Evolutionary conservation across 2,329 filamentous ascomycete genomes (phyloP).

Genomic region (Dactylellina cionopaga): DNA sequence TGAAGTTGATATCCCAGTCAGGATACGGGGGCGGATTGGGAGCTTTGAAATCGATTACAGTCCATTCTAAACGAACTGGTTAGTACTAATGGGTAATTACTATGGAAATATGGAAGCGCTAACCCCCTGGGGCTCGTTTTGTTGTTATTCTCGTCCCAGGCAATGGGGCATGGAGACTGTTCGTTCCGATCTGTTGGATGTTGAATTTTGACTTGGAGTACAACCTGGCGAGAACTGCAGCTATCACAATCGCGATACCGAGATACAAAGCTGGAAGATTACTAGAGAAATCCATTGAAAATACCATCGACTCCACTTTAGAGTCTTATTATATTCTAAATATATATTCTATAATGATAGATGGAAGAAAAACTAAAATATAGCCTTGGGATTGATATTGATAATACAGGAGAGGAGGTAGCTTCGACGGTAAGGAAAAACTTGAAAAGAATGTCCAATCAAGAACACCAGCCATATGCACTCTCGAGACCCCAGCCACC

Average conservation of each 20-base stretch:
- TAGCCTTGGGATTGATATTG: slow-evolving; percentile 7
- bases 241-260: background rate
- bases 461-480: no score
- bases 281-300: background rate
- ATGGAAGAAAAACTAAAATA: no score
- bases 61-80: slow-evolving; percentile 64
- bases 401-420: background rate
- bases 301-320: no score
- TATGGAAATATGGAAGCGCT: background rate
- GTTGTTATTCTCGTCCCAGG: background rate
- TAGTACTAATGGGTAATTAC: background rate
- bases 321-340: no score
- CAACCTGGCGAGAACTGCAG: background rate
- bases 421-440: no score
- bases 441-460: no score
- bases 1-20: slow-evolving; percentile 74
- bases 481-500: no score
- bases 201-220: background rate
- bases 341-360: no score
- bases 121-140: slow-evolving; percentile 19
- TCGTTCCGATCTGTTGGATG: background rate
- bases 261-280: slow-evolving; percentile 12
- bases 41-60: slow-evolving; percentile 68
- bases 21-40: slow-evolving; percentile 72
- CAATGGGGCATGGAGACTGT: background rate